Evolutionary conservation across 148 eudicot species (phyloP).

Genomic region (Vaccinium vitisidaea): DNA sequence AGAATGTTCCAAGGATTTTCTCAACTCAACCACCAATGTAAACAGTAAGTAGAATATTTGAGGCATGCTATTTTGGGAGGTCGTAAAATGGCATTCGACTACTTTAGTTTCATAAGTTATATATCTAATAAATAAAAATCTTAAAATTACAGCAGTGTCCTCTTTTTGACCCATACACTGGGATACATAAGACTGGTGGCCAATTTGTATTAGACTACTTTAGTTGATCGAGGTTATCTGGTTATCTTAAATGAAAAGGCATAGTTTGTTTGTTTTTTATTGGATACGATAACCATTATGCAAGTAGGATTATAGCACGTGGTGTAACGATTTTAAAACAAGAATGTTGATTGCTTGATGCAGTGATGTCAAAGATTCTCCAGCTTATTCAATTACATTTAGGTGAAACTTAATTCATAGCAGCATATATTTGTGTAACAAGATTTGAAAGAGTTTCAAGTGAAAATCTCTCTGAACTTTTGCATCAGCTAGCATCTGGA

Average conservation of each 20-base stretch:
- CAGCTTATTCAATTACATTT: neutral
- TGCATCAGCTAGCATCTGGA: too few species aligned
- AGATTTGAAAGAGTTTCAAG: neutral
- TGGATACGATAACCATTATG: neutral
- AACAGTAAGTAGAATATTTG: neutral
- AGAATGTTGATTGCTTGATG: neutral
- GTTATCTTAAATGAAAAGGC: neutral
- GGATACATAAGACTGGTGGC: neutral
- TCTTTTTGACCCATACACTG: neutral
- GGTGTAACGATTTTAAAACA: neutral
- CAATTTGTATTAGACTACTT: neutral
- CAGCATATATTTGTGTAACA: neutral
- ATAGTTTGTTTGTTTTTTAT: neutral
- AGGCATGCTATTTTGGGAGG: neutral
- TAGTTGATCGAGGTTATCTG: neutral
- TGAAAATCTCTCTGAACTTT: neutral
- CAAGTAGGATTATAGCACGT: neutral
- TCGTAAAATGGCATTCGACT: neutral
- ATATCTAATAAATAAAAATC: neutral
- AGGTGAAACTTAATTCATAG: neutral
- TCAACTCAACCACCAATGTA: neutral
- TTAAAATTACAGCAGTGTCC: neutral
- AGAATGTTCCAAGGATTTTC: slow-evolving; percentile 12
- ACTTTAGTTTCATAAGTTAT: neutral
- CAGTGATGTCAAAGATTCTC: neutral